phyloP scores from a whole-genome alignment of 805 yeast species.

The Yamadazyma ubonensis region DNA sequence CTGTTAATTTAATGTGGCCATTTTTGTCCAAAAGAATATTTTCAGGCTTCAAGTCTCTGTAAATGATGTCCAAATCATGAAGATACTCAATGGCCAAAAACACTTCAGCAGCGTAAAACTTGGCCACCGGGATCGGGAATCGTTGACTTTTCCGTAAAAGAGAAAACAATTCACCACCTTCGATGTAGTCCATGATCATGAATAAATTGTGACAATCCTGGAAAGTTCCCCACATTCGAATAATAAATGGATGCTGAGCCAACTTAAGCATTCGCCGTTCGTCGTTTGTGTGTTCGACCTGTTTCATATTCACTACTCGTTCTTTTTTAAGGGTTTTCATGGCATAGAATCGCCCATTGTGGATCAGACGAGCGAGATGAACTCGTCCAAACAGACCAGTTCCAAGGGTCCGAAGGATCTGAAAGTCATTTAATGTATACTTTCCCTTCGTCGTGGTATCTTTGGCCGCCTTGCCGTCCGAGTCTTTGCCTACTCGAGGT shows the following conservation, averaged over 20 bases:
- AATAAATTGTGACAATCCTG: constrained; percentile 57
- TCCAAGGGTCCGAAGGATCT: constrained; percentile 56
- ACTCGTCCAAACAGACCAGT: constrained; percentile 64
- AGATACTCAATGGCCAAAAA: constrained; percentile 57
- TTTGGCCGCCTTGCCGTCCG: too few species aligned
- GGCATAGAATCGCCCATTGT: constrained; percentile 59
- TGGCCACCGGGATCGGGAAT: constrained; percentile 63
- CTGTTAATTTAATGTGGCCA: constrained; percentile 61
- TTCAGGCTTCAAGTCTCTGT: constrained; percentile 62
- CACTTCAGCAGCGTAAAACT: constrained; percentile 63
- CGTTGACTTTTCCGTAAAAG: constrained; percentile 55
- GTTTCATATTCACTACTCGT: constrained; percentile 59
- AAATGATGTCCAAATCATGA: constrained; percentile 58
- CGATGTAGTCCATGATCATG: constrained; percentile 66
- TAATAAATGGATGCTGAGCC: constrained; percentile 59
- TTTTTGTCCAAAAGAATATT: constrained; percentile 56
- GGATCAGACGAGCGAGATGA: constrained; percentile 56
- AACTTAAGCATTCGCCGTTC: constrained; percentile 58
- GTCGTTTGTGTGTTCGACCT: constrained; percentile 63
- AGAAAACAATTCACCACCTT: constrained; percentile 61
- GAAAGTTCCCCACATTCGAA: constrained; percentile 67
- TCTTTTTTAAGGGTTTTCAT: constrained; percentile 58
- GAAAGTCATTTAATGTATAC: constrained; percentile 55
- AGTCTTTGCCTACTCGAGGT: too few species aligned
- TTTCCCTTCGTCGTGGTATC: constrained; percentile 54